Base-by-base conservation (phyloP, 176 grass and related monocot species). In the Zea luxurians region DNA sequence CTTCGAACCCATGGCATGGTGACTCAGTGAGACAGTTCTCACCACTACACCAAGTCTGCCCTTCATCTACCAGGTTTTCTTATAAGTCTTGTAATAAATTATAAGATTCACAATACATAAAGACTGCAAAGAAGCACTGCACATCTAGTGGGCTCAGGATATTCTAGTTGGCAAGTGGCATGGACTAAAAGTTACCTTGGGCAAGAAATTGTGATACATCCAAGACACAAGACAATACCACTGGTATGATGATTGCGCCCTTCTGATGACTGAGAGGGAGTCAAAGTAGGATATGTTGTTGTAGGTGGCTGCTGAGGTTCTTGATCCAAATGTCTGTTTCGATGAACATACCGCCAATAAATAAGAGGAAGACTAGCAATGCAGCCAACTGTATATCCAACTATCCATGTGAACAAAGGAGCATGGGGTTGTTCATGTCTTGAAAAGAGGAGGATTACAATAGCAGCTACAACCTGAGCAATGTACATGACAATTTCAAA, bases 261-360 rank as follows among this genome's bases (percentile, higher is more conserved):
- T 73, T 89, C 87, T 34, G 72, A 66, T 74, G 53, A 72, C 66
- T 82, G 86, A 74, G 84, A 78, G 60, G 80, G 80, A 70, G 88
- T 85, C 86, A 89, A 86, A 76, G 48, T 88, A 83, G 87, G 71
- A 81, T 83, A 77, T 67, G 84, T 66, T 67, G 84, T 66, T 75
- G 73, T 71, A 40, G 83, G 83, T 78, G 84, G 78, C 38, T 85
- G 64, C 54, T 77, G 73, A 47, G 72, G n/a, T 72, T 89, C 84
- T 87, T 93, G 86, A n/a, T 88, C 86, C 44, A 63, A 86, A 70
- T 71, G 75, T 88, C 77, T 89, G 73, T 92, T 92, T 68, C 82
- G 88, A 86, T 98, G 85, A 73, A 92, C 82, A 84, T 88, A 94
- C 50, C 95, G 87, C 95, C 95, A 98, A 90, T 68, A 98, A 69